Evolutionary conservation across 192 early-diverging fungal species (phyloP), one percentile per base, ranked within the genome.

Genomic region (Coemansia sp.): DNA sequence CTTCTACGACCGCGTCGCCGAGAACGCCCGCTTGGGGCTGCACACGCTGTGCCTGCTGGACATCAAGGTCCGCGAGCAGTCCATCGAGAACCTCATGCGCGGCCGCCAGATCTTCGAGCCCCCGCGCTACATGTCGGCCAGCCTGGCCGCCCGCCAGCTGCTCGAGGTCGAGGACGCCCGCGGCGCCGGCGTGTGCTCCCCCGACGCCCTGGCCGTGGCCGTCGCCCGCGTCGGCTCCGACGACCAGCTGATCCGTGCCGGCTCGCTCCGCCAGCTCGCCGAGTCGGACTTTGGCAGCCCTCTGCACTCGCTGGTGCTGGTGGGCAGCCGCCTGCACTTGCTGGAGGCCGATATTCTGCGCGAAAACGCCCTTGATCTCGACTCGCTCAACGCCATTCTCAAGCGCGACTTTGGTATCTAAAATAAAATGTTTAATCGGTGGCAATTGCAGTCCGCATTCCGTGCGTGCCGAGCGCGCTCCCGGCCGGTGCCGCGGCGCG

Each of bases 31-130:
- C 47, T 73, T 91, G 48, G 93, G 89, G 23, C 71, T 99, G 54
- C 96, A 99, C 58, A 99, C 96, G 4, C 82, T 99, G 44, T 94
- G 92, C 64, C 70, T 99, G 56, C 82, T 96, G 46, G 94, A 98
- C 76, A 98, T 98, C 81, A 98, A 98, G 77, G 96, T 98, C 30
- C 94, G 96, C 68, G 96, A 98, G 80, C 96, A 96, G 71, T 86
- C 84, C 46, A 81, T 92, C 37, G 96, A 98, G 76, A 97, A 97
- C 73, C 82, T 99, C 85, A 93, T 93, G 32, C 85, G 90, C 37
- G 90, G 92, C 30, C 81, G 93, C 36, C 85, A 82, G 72, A 93
- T 99, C 55, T 99, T 92, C 73, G 96, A 99, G 76, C 93, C 94
- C 11, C 96, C 96, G 56, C 85, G 96, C 44, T 99, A 85, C 82